A percentile compares a stretch with the other conserved stretches of the same genome.
Evolutionary conservation across 2,329 filamentous ascomycete genomes (phyloP).

Genomic region (Penicillium polonicum): DNA sequence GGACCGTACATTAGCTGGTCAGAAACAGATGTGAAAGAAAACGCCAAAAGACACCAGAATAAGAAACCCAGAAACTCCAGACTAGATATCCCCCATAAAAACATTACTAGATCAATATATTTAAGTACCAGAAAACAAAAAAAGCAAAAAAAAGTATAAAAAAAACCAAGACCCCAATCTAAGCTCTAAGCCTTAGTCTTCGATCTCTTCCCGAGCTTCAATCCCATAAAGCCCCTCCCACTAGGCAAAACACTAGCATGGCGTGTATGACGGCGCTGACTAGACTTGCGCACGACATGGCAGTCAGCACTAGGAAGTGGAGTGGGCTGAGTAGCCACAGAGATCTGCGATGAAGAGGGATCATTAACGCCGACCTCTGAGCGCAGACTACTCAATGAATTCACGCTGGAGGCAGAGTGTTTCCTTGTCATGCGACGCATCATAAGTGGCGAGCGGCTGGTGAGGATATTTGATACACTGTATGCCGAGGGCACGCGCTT

Average conservation of each 20-base stretch:
- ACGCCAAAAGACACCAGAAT: neutral
- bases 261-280: slow-evolving; percentile 18
- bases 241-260: slow-evolving; percentile 19
- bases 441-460: slow-evolving; percentile 22
- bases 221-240: slow-evolving; percentile 22
- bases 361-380: slow-evolving; percentile 27
- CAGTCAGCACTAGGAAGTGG: slow-evolving; percentile 3
- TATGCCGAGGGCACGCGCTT: slow-evolving; percentile 25
- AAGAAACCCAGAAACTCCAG: neutral
- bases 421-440: slow-evolving; percentile 30
- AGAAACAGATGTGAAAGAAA: neutral
- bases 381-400: slow-evolving; percentile 32
- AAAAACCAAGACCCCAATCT: neutral
- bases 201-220: slow-evolving; percentile 24
- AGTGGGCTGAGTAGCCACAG: slow-evolving; percentile 4
- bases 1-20: neutral
- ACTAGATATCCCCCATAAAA: neutral
- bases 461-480: slow-evolving; percentile 26
- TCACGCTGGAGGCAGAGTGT: slow-evolving; percentile 27
- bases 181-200: slow-evolving; percentile 16
- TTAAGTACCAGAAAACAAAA: neutral
- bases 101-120: neutral
- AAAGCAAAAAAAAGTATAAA: neutral
- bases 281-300: slow-evolving; percentile 13
- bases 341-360: slow-evolving; percentile 4